phyloP scores from a whole-genome alignment of 2,329 filamentous ascomycete genomes.

The Fusarium sp. region DNA sequence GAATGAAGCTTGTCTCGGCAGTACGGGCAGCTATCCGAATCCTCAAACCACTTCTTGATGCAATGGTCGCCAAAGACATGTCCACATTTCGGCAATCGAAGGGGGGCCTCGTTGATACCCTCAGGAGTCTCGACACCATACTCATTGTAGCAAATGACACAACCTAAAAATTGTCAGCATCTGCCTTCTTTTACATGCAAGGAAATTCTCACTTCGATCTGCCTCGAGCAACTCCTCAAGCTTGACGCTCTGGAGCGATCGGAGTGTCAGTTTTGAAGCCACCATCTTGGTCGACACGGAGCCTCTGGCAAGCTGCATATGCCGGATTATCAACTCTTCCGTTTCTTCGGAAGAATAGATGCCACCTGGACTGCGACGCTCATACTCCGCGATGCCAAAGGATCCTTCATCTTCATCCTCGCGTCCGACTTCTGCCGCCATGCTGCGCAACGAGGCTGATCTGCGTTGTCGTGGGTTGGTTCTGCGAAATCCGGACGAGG shows the following conservation, averaged over 20 bases:
- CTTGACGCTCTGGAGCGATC: slow-evolving; percentile 60
- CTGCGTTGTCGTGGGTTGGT: slow-evolving; percentile 46
- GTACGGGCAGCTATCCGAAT: slow-evolving; percentile 72
- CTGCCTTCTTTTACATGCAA: not conserved
- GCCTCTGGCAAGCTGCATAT: slow-evolving; percentile 61
- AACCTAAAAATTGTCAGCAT: slow-evolving; percentile 56
- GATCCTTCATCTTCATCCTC: slow-evolving; percentile 35
- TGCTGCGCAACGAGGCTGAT: slow-evolving; percentile 38
- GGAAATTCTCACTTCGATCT: slow-evolving; percentile 59
- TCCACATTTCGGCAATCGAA: slow-evolving; percentile 71
- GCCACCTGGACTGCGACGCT: slow-evolving; percentile 10
- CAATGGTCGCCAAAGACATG: slow-evolving; percentile 74
- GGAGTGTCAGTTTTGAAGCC: slow-evolving; percentile 60
- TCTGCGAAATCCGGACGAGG: slow-evolving; percentile 44
- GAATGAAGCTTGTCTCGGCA: slow-evolving; percentile 71
- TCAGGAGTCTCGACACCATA: slow-evolving; percentile 68
- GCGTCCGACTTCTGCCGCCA: slow-evolving; percentile 38
- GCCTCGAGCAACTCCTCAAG: slow-evolving; percentile 58
- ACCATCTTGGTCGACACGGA: slow-evolving; percentile 58
- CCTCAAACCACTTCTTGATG: slow-evolving; percentile 73
- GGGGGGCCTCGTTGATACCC: slow-evolving; percentile 65
- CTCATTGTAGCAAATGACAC: slow-evolving; percentile 74
- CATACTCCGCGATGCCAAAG: slow-evolving; percentile 29
- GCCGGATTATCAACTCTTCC: slow-evolving; percentile 54
- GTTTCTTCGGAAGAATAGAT: slow-evolving; percentile 25